Percentiles rank a stretch among this genome's conserved stretches.
phyloP scores from a whole-genome alignment of 331 rosid species.

The Malus hybrid region DNA sequence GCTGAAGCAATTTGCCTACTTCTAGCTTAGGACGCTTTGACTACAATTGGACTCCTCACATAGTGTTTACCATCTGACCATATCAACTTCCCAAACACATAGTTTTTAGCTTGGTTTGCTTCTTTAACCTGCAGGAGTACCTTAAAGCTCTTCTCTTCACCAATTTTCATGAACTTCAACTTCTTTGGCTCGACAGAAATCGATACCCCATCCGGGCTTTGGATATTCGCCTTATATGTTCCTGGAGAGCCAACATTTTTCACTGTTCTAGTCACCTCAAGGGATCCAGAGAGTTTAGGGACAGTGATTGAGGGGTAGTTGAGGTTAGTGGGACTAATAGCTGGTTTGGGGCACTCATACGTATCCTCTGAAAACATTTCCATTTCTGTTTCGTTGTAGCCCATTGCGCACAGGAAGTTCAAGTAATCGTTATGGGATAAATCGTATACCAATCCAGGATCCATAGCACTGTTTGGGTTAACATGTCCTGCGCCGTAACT shows the following conservation, averaged over 20 bases:
- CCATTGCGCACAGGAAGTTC: conserved; percentile 55
- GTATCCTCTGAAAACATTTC: conserved; percentile 31
- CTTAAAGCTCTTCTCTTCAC: conserved; percentile 58
- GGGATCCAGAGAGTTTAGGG: conserved; percentile 46
- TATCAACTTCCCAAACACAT: conserved; percentile 58
- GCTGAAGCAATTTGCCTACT: neutral
- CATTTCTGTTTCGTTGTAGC: conserved; percentile 48
- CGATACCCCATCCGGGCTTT: conserved; percentile 39
- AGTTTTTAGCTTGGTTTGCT: conserved; percentile 24
- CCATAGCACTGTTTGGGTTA: conserved; percentile 65
- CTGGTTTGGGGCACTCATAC: conserved; percentile 32
- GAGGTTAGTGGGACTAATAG: conserved; percentile 38
- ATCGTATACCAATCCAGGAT: conserved; percentile 90
- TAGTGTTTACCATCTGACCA: conserved; percentile 81
- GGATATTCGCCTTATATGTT: conserved; percentile 40
- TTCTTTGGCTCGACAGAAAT: conserved; percentile 50
- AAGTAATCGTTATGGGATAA: conserved; percentile 49
- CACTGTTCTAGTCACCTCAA: conserved; percentile 44
- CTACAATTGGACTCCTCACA: conserved; percentile 78
- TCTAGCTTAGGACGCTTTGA: conserved; percentile 28
- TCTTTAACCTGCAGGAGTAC: conserved; percentile 32
- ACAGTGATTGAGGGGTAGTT: conserved; percentile 89
- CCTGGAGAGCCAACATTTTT: conserved; percentile 73
- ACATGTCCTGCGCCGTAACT: conserved; percentile 84
- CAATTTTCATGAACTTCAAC: conserved; percentile 52